These are phyloP conservation scores for Arthrobotrys megalospora DNA, from an alignment of 2,329 filamentous ascomycete species.

Conservation along the genomic window DNA sequence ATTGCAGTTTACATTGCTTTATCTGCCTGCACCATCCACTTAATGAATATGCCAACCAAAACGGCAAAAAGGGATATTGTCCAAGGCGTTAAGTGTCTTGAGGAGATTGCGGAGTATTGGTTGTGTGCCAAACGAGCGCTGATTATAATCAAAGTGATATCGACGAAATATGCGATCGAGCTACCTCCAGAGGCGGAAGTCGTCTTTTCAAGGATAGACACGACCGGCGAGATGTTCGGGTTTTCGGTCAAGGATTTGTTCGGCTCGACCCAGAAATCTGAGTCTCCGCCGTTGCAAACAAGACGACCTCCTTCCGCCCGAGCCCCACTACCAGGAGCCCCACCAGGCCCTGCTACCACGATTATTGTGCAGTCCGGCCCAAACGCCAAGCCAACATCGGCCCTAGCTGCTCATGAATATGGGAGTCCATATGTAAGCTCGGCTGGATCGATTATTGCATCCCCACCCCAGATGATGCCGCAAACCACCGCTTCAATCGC, in stretches of 20 bases:
- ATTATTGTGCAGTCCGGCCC: conserved; percentile 22
- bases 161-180: conserved; percentile 89
- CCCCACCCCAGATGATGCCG: conserved; percentile 33
- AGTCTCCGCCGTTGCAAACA: conserved; percentile 30
- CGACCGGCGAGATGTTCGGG: conserved; percentile 62
- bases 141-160: conserved; percentile 85
- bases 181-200: conserved; percentile 85
- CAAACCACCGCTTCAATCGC: conserved; percentile 26
- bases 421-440: conserved; percentile 36
- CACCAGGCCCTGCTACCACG: conserved; percentile 30
- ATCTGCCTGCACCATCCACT: conserved; percentile 92
- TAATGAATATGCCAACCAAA: conserved; percentile 93
- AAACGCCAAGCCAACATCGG: conserved; percentile 8
- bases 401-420: conserved; percentile 30
- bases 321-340: conserved; percentile 28
- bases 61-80: conserved; percentile 90
- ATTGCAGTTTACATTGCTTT: conserved; percentile 96
- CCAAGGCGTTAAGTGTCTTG: conserved; percentile 89
- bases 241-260: conserved; percentile 60
- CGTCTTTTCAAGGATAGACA: conserved; percentile 83
- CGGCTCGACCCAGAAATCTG: conserved; percentile 47
- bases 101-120: conserved; percentile 97
- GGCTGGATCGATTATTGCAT: conserved; percentile 23
- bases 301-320: conserved; percentile 27
- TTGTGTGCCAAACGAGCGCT: conserved; percentile 87